These are phyloP conservation scores for Panicum hallii DNA, from an alignment of 202 grass and related monocot species.

Conservation along the genomic window DNA sequence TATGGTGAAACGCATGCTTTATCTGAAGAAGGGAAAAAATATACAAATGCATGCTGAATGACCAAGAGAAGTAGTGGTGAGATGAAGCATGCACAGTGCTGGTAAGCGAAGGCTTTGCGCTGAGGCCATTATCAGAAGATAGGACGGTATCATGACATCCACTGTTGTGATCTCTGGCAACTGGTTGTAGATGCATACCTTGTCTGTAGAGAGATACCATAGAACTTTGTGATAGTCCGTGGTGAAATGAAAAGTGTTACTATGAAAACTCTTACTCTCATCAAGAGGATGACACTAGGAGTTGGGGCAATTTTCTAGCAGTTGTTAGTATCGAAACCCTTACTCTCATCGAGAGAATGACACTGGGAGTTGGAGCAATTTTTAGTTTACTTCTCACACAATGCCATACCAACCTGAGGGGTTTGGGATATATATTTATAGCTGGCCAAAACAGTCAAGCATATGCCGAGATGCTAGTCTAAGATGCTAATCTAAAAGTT, in stretches of 20 bases:
- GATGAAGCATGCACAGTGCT: background rate
- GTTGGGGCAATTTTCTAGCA: too few species aligned
- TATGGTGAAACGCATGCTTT: background rate
- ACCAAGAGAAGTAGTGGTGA: background rate
- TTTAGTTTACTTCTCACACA: too few species aligned
- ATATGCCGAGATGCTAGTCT: too few species aligned
- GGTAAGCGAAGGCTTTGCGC: background rate
- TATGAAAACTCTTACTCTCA: too few species aligned
- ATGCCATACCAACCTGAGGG: too few species aligned
- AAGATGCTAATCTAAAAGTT: too few species aligned
- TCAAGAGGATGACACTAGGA: too few species aligned
- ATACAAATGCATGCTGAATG: background rate
- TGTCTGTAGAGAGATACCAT: constrained; percentile 11
- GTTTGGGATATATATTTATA: too few species aligned
- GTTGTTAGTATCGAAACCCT: too few species aligned
- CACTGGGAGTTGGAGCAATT: too few species aligned
- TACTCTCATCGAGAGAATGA: too few species aligned
- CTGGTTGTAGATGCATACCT: constrained; percentile 24
- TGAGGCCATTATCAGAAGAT: constrained; percentile 6
- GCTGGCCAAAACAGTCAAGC: too few species aligned
- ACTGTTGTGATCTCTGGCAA: constrained; percentile 17
- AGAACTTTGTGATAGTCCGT: background rate
- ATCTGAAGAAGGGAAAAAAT: background rate
- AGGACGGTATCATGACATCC: constrained; percentile 17
- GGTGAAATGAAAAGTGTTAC: background rate